Evolutionary conservation across 768 basidiomycete species (phyloP), one percentile per base, ranked within the genome.

Genomic region (Cubamyces sp.): DNA sequence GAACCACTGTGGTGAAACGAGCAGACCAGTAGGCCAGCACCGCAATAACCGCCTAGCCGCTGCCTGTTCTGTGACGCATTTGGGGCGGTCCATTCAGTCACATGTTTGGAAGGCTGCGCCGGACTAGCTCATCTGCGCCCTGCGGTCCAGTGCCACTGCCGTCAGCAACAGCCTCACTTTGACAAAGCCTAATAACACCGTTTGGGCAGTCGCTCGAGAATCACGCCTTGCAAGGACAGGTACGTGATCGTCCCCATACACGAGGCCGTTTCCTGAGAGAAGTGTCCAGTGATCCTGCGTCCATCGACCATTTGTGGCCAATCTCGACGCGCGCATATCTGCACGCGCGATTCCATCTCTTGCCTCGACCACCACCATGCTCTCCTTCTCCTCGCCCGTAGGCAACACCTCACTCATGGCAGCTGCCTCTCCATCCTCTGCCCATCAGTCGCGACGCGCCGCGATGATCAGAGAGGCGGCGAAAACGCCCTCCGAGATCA

Each of bases 401-500:
- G 47, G 48, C 25, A 43, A 54, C 14, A 42, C 60, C 6, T 45
- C 60, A 11, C 60, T 56, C 41, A 43, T 58, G 48, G 60, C 57
- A 19, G 58, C 58, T 4, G n/a, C 54, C 3, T 56, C 51, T 8
- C 34, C 19, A 9, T 23, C 39, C 16, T 41, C 56, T 19, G 18
- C 18, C 52, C 45, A 37, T 19, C 37, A 54, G 18, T 21, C 59
- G n/a, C 46, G 59, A 7, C 53, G 46, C 53, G 25, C 37, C 19
- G 47, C 46, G 7, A 62, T 51, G 48, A 43, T 59, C 6, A 47
- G 48, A 40, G 48, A 62, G 25, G 61, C 61, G 21, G 61, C 61
- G 28, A 61, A 53, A 16, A 59, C 63, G 14, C 65, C 69, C 19
- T 70, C 71, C 42, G 62, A 68, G 57, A 81, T 84, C 54, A 72